Percentiles rank a stretch among this genome's conserved stretches.
Conservation (phyloP, 148 eudicot genomes). For the Nyssa sinensis region DNA sequence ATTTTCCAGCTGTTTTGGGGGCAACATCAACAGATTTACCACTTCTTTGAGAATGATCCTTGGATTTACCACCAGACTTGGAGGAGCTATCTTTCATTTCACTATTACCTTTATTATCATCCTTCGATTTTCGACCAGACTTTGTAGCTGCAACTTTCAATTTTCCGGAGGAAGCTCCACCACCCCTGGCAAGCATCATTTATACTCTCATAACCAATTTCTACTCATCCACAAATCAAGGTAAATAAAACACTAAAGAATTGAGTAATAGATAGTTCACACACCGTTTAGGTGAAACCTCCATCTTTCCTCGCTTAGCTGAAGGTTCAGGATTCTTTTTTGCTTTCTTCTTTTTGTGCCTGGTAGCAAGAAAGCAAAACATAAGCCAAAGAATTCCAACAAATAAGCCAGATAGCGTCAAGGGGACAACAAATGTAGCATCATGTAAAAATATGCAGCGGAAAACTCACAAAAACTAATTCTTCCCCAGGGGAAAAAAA, state of each 20-base stretch:
- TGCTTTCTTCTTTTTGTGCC: slow-evolving; percentile 55
- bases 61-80: slow-evolving; percentile 11
- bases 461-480: not conserved
- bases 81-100: slow-evolving; percentile 28
- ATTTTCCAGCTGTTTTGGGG: slow-evolving; percentile 21
- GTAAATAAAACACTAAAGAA: not conserved
- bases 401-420: not conserved
- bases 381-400: not conserved
- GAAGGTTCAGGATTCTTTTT: slow-evolving; percentile 32
- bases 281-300: slow-evolving; percentile 45
- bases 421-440: not conserved
- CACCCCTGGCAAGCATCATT: slow-evolving; percentile 22
- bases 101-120: slow-evolving; percentile 32
- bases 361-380: slow-evolving; percentile 17
- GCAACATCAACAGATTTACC: slow-evolving; percentile 18
- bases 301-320: slow-evolving; percentile 34
- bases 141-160: slow-evolving; percentile 42
- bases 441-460: not conserved
- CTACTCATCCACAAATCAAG: too few relatives aligned
- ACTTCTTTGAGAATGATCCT: slow-evolving; percentile 11
- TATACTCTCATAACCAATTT: not conserved
- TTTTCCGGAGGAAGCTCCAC: slow-evolving; percentile 35
- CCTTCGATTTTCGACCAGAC: slow-evolving; percentile 31
- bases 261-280: slow-evolving; percentile 7
- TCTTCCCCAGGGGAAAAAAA: too few relatives aligned